Conservation (phyloP, 139 green algal genomes). For the Monoraphidium neglectum region DNA sequence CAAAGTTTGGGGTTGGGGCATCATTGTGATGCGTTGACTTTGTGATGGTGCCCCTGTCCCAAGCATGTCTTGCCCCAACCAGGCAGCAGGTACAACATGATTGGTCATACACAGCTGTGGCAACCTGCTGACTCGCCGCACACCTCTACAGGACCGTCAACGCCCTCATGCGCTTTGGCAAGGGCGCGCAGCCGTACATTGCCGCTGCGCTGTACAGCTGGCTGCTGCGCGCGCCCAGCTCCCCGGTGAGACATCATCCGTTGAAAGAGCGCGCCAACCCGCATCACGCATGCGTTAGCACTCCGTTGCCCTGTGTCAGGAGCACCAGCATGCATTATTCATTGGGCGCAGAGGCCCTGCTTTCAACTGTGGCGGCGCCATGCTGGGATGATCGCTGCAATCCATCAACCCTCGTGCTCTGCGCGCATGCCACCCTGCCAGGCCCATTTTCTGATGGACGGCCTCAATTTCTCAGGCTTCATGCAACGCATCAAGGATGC, state of each 20-base stretch:
- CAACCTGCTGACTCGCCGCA: neutral
- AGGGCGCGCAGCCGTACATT: neutral
- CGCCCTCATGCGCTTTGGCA: conserved; percentile 30
- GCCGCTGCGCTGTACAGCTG: conserved; percentile 23
- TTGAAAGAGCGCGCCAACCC: neutral
- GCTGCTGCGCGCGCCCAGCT: conserved; percentile 17
- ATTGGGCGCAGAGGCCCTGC: too few species aligned
- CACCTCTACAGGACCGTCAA: conserved; percentile 24
- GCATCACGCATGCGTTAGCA: neutral
- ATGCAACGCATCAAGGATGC: conserved; percentile 30
- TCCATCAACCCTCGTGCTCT: neutral
- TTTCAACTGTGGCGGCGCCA: too few species aligned
- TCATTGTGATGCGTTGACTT: neutral
- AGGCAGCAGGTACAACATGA: too few species aligned
- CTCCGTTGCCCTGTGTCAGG: neutral
- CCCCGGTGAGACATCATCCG: conserved; percentile 10
- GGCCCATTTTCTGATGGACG: conserved; percentile 26
- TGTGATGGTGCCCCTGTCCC: neutral
- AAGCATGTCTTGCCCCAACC: neutral
- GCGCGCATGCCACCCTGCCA: neutral
- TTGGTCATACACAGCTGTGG: too few species aligned
- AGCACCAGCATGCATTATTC: neutral
- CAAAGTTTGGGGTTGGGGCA: neutral
- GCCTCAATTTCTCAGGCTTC: conserved; percentile 20
- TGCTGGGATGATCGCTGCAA: neutral